phyloP scores from a whole-genome alignment of 164 flowering plant species.

The Vitis cinerea region DNA sequence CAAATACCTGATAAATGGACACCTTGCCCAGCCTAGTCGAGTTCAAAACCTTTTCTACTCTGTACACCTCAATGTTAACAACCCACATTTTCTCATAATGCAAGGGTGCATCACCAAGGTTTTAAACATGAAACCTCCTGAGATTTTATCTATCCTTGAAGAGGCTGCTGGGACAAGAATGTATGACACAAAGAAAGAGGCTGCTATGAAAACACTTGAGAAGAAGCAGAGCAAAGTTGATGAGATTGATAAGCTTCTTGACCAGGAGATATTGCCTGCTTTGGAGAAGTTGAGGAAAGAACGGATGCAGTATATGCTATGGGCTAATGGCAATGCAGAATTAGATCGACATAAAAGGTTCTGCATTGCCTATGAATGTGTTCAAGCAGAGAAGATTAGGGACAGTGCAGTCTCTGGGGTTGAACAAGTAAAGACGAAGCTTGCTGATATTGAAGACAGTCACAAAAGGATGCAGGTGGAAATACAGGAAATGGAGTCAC shows the following conservation, averaged over 20 bases:
- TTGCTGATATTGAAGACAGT: conserved; percentile 54
- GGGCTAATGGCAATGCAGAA: conserved; percentile 97
- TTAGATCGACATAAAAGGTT: conserved; percentile 86
- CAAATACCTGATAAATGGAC: conserved; percentile 95
- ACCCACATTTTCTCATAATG: conserved; percentile 99
- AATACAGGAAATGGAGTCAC: conserved; percentile 67
- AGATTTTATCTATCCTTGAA: conserved; percentile 95
- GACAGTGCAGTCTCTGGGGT: conserved; percentile 66
- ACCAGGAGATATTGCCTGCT: conserved; percentile 93
- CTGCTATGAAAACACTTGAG: conserved; percentile 94
- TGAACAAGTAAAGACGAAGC: conserved; percentile 56
- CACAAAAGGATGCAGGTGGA: conserved; percentile 35
- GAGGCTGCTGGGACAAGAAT: conserved; percentile 99
- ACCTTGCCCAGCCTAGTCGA: conserved; percentile 96
- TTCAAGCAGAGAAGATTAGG: conserved; percentile 74
- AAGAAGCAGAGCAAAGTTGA: conserved; percentile 98
- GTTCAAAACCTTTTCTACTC: conserved; percentile 99
- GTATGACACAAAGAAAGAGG: conserved; percentile 97
- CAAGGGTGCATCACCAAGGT: conserved; percentile 99
- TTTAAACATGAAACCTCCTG: conserved; percentile 98
- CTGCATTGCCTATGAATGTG: conserved; percentile 90
- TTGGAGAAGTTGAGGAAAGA: conserved; percentile 93
- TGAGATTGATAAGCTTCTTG: conserved; percentile 96
- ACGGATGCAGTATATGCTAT: conserved; percentile 91
- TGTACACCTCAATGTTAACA: conserved; percentile 97